These are phyloP conservation scores for Pisolithus orientalis DNA, from an alignment of 768 basidiomycete genomes.

Conservation along the genomic window DNA sequence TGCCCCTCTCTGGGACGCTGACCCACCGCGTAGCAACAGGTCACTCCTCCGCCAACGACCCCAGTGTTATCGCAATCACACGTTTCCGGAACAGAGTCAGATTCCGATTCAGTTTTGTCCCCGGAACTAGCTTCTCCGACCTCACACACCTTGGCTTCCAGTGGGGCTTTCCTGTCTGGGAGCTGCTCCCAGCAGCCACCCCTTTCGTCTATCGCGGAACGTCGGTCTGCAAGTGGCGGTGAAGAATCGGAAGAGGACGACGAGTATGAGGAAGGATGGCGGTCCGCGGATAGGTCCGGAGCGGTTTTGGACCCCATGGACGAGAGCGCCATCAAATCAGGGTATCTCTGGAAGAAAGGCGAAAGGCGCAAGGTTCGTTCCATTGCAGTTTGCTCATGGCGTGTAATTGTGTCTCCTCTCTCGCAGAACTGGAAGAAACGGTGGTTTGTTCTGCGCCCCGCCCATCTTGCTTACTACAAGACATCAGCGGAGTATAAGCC, in stretches of 20 bases:
- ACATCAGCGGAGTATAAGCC: conserved; percentile 91
- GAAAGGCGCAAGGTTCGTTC: conserved; percentile 87
- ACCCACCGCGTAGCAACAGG: background rate
- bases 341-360: conserved; percentile 97
- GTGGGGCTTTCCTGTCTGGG: conserved; percentile 23
- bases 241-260: conserved; percentile 79
- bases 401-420: background rate
- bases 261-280: conserved; percentile 35
- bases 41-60: conserved; percentile 9
- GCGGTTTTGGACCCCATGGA: conserved; percentile 36
- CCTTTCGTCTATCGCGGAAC: conserved; percentile 74
- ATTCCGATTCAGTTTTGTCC: conserved; percentile 67
- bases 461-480: conserved; percentile 96
- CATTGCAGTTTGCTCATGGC: background rate
- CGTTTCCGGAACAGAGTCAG: conserved; percentile 79
- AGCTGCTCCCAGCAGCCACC: conserved; percentile 40
- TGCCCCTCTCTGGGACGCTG: background rate
- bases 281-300: background rate
- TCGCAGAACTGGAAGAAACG: conserved; percentile 97
- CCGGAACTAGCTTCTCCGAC: conserved; percentile 44
- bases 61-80: conserved; percentile 23
- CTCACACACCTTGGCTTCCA: conserved; percentile 29
- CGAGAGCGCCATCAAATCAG: conserved; percentile 78
- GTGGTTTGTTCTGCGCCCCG: conserved; percentile 93
- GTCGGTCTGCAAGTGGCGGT: conserved; percentile 58